A percentile compares a stretch with the other conserved stretches of the same genome.
These are phyloP conservation scores for Panellus pusillus DNA, from an alignment of 768 basidiomycete species.

Conservation along the genomic window DNA sequence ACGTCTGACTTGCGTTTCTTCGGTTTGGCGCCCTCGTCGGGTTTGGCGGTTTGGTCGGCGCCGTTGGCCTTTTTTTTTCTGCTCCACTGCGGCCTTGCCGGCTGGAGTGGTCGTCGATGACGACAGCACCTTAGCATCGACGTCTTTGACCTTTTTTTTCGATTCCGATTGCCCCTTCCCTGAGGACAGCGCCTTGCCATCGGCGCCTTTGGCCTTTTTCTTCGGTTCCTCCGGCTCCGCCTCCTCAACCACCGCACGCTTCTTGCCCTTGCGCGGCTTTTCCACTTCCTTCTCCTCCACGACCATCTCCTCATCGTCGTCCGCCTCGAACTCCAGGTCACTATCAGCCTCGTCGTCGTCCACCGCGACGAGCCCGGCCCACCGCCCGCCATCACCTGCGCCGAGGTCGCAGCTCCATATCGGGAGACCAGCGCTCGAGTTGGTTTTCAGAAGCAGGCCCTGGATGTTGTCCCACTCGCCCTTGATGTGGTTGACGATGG, in stretches of 20 bases:
- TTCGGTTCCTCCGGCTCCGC: slow-evolving; percentile 40
- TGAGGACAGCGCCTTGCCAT: slow-evolving; percentile 13
- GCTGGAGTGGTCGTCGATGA: too few relatives aligned
- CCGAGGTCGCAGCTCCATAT: slow-evolving; percentile 86
- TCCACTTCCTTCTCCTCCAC: slow-evolving; percentile 18
- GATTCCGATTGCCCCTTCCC: too few relatives aligned
- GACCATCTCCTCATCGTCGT: slow-evolving; percentile 23
- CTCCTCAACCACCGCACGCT: slow-evolving; percentile 38
- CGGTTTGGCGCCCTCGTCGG: slow-evolving; percentile 22
- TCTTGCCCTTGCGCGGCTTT: slow-evolving; percentile 33
- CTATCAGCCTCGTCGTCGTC: slow-evolving; percentile 29
- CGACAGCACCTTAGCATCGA: too few relatives aligned
- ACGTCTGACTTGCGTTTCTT: slow-evolving; percentile 20
- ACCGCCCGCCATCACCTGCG: slow-evolving; percentile 55
- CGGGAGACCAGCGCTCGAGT: slow-evolving; percentile 79
- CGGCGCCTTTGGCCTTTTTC: slow-evolving; percentile 43
- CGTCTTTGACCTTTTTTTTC: too few relatives aligned
- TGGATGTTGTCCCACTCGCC: slow-evolving; percentile 92
- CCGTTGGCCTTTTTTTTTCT: slow-evolving; percentile 48
- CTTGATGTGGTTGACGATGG: slow-evolving; percentile 65
- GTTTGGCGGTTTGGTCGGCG: slow-evolving; percentile 7
- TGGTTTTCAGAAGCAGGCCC: slow-evolving; percentile 87
- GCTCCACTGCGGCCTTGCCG: slow-evolving; percentile 22
- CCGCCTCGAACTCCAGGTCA: slow-evolving; percentile 23
- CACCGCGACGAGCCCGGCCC: slow-evolving; percentile 47